Evolutionary conservation across 257 asterid genomes (phyloP).

Genomic region (Solanum paucissectum): DNA sequence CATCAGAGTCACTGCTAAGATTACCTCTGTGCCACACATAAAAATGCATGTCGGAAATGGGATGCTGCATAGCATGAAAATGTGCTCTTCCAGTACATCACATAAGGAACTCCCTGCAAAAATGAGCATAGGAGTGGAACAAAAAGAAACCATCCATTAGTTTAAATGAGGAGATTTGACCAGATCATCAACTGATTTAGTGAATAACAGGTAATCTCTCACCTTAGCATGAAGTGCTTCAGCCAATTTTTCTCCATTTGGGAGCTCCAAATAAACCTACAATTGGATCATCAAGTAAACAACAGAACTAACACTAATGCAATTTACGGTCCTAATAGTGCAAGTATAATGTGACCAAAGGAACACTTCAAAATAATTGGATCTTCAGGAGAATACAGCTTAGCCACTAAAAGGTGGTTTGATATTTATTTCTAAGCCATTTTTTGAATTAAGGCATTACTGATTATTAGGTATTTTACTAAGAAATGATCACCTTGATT

Average conservation of each 20-base stretch:
- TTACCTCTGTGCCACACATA: conserved; percentile 81
- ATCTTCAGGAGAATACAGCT: neutral
- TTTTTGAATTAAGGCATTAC: neutral
- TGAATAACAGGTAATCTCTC: neutral
- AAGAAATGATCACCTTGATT: neutral
- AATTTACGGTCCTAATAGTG: neutral
- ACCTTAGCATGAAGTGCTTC: conserved; percentile 87
- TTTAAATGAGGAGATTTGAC: conserved; percentile 1
- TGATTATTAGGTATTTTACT: neutral
- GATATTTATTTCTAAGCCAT: neutral
- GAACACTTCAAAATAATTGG: neutral
- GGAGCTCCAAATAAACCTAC: conserved; percentile 91
- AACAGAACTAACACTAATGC: neutral
- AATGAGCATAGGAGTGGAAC: conserved; percentile 5
- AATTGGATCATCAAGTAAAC: neutral
- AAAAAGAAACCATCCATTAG: conserved; percentile 3
- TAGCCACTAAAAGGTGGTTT: neutral
- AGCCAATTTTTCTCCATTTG: conserved; percentile 70
- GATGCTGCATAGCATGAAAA: conserved; percentile 66
- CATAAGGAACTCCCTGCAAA: conserved; percentile 77
- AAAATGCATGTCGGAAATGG: conserved; percentile 76
- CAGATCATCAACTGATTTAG: conserved; percentile 1
- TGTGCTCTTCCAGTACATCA: conserved; percentile 67
- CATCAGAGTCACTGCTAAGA: neutral
- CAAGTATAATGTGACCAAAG: neutral